A percentile compares a stretch with the other conserved stretches of the same genome.
Evolutionary conservation across 75 land plant genomes (phyloP).

Genomic region (Selaginella moellendorffii): DNA sequence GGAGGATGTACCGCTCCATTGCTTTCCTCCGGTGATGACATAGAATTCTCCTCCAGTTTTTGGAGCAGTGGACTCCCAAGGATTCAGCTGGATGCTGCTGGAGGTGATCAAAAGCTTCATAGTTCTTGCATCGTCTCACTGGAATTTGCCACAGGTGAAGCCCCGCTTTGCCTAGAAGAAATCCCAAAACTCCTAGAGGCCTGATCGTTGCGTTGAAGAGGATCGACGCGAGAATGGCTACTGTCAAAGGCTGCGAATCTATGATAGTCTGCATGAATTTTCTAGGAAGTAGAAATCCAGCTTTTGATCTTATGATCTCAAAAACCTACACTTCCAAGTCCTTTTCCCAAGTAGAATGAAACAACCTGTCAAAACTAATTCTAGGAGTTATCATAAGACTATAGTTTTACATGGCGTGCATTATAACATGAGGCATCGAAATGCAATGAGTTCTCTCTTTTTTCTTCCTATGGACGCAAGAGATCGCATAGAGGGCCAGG

Average conservation of each 20-base stretch:
- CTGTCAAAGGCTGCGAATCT: constrained; percentile 95
- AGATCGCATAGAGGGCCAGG: no score
- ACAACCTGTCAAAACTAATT: no score
- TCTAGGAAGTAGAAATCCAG: neutral
- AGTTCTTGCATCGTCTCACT: neutral
- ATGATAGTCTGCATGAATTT: constrained; percentile 62
- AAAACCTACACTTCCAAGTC: constrained; percentile 78
- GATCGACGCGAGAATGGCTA: constrained; percentile 67
- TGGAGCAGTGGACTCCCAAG: neutral
- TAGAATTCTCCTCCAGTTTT: neutral
- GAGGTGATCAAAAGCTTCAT: neutral
- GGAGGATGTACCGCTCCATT: constrained; percentile 96
- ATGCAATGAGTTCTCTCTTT: no score
- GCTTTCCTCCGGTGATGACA: constrained; percentile 57
- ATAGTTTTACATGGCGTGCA: no score
- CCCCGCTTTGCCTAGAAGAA: constrained; percentile 68
- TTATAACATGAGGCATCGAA: no score
- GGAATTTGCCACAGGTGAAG: constrained; percentile 75
- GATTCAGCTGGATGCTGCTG: neutral
- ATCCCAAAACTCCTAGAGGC: constrained; percentile 53
- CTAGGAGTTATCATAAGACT: no score
- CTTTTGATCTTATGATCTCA: neutral
- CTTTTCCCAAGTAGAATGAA: constrained; percentile 67
- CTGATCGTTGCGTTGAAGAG: constrained; percentile 79
- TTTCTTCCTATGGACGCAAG: no score